Conservation (phyloP, 805 yeast genomes). For the Zygotorulaspora florentina region DNA sequence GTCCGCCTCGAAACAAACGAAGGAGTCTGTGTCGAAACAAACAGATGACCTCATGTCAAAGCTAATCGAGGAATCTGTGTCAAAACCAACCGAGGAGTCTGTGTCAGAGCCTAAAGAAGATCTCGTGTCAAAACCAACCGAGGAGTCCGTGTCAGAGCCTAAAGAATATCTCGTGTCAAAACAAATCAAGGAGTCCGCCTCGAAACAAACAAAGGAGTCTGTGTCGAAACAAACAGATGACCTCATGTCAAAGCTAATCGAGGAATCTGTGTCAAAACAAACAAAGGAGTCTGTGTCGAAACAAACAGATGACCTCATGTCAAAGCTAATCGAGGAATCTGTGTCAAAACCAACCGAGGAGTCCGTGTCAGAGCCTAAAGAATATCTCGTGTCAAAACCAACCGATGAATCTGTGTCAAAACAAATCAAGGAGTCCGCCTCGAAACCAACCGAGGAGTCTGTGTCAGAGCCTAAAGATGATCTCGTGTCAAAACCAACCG, state of each 20-base stretch:
- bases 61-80: conserved; percentile 4
- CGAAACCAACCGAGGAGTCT: too few species aligned
- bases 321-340: conserved; percentile 1
- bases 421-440: conserved; percentile 11
- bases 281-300: not conserved
- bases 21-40: not conserved
- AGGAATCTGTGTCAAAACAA: not conserved
- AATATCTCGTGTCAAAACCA: not conserved
- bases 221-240: too few species aligned
- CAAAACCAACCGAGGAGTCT: conserved; percentile 7
- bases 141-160: conserved; percentile 11
- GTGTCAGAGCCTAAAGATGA: not conserved
- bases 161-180: conserved; percentile 13
- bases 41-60: conserved; percentile 7
- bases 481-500: too few species aligned
- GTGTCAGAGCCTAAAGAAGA: conserved; percentile 6
- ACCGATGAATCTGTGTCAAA: too few species aligned
- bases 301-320: conserved; percentile 9
- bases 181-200: conserved; percentile 8
- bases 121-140: conserved; percentile 3
- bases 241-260: not conserved
- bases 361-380: too few species aligned
- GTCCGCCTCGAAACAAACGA: not conserved
- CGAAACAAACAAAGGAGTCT: conserved; percentile 11
- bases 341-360: too few species aligned